Conservation (phyloP, 345 rosid species). For the Physaria fendleri region DNA sequence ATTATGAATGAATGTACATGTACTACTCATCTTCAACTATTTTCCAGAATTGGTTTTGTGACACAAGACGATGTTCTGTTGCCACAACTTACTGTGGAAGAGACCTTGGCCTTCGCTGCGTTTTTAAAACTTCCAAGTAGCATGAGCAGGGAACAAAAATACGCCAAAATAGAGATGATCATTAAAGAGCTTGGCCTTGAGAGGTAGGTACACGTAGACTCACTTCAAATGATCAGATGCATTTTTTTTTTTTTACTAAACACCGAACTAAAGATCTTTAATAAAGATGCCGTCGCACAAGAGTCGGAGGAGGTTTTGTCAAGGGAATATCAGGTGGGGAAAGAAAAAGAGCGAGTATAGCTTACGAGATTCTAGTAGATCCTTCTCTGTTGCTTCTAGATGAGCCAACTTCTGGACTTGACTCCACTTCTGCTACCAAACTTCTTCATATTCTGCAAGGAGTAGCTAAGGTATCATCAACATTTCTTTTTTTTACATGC, state of each 20-base stretch:
- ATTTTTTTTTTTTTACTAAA: not conserved
- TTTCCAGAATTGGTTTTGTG: constrained; percentile 84
- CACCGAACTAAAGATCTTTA: not conserved
- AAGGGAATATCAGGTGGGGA: constrained; percentile 99
- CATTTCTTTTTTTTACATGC: not conserved
- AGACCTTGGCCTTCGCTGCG: constrained; percentile 81
- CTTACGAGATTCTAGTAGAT: constrained; percentile 87
- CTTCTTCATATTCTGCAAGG: constrained; percentile 74
- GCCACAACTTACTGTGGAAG: constrained; percentile 96
- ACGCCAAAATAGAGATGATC: constrained; percentile 64
- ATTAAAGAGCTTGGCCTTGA: constrained; percentile 91
- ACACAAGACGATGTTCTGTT: constrained; percentile 87
- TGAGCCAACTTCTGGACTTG: constrained; percentile 97
- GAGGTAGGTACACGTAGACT: constrained; percentile 39
- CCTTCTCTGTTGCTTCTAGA: constrained; percentile 86
- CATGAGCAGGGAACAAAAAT: constrained; percentile 76
- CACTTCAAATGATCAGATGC: not conserved
- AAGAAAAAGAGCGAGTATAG: constrained; percentile 90
- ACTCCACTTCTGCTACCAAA: constrained; percentile 84
- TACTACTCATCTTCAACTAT: not conserved
- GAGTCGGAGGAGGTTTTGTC: constrained; percentile 76
- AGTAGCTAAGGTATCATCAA: constrained; percentile 60
- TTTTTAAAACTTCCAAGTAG: constrained; percentile 76
- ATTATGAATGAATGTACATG: too few relatives aligned
- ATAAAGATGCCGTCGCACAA: constrained; percentile 71